phyloP scores from a whole-genome alignment of 805 yeast genomes.

The Pichia sporocuriosa region DNA sequence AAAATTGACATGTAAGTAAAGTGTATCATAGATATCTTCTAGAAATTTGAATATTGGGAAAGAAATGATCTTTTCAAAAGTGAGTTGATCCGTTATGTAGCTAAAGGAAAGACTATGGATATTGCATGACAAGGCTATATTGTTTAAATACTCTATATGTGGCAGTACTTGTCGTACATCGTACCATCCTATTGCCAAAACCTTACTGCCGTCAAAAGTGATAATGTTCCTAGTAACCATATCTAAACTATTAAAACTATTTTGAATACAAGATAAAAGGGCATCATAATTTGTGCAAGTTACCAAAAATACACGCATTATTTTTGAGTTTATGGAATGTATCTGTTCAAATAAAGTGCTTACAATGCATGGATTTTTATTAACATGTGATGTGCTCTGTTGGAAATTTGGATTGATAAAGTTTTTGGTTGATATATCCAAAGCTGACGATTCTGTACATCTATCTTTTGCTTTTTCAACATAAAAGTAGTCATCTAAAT shows the following conservation, averaged over 20 bases:
- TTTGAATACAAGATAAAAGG: neutral
- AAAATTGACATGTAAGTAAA: conserved; percentile 11
- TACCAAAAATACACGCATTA: conserved; percentile 10
- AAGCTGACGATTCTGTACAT: no score
- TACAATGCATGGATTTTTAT: no score
- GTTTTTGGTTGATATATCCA: no score
- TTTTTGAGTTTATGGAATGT: neutral
- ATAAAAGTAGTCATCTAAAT: no score
- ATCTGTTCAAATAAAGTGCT: no score
- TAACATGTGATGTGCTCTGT: no score
- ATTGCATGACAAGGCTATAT: conserved; percentile 7
- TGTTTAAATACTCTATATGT: conserved; percentile 15
- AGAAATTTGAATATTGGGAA: conserved; percentile 18
- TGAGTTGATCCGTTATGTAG: conserved; percentile 11
- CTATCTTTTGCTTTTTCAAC: no score
- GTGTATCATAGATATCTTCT: conserved; percentile 19
- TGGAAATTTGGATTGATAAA: no score
- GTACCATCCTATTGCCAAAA: conserved; percentile 27
- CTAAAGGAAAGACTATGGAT: conserved; percentile 10
- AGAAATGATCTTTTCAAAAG: neutral
- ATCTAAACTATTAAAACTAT: conserved; percentile 5
- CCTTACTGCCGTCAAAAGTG: neutral
- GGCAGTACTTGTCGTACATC: conserved; percentile 21
- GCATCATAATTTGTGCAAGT: neutral
- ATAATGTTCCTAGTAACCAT: conserved; percentile 3